Conservation (phyloP, 2,329 filamentous ascomycete genomes). For the Penicillium sp. region DNA sequence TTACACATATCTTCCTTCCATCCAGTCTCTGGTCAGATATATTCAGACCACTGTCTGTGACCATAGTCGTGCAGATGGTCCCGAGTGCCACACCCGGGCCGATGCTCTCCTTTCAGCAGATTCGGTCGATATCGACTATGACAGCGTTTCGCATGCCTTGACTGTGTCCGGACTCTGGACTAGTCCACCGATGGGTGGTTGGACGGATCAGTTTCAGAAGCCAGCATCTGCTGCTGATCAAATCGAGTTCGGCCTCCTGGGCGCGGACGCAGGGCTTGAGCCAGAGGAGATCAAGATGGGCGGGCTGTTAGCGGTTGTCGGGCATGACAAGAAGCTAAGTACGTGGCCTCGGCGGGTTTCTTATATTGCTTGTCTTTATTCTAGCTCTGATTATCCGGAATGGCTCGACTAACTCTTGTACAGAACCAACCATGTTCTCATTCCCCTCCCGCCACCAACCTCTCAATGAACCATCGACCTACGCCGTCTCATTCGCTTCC, state of each 20-base stretch:
- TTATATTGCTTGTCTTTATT: background rate
- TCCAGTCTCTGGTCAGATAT: constrained; percentile 56
- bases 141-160: constrained; percentile 63
- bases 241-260: constrained; percentile 78
- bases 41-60: constrained; percentile 54
- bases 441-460: constrained; percentile 77
- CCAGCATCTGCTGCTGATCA: constrained; percentile 44
- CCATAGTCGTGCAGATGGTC: constrained; percentile 32
- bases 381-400: background rate
- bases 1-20: constrained; percentile 61
- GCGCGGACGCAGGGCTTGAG: constrained; percentile 57
- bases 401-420: constrained; percentile 4
- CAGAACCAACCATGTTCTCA: constrained; percentile 74
- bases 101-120: constrained; percentile 53
- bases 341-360: constrained; percentile 24
- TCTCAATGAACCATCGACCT: constrained; percentile 50
- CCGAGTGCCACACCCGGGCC: constrained; percentile 51
- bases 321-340: constrained; percentile 67
- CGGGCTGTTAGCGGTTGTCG: constrained; percentile 74
- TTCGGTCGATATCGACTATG: constrained; percentile 74
- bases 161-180: constrained; percentile 64
- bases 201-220: constrained; percentile 47
- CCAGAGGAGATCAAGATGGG: constrained; percentile 73
- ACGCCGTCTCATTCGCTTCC: constrained; percentile 61
- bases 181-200: constrained; percentile 36